A percentile compares a stretch with the other conserved stretches of the same genome.
Evolutionary conservation across 805 yeast genomes (phyloP).

Genomic region (Lachancea thermotolerans): DNA sequence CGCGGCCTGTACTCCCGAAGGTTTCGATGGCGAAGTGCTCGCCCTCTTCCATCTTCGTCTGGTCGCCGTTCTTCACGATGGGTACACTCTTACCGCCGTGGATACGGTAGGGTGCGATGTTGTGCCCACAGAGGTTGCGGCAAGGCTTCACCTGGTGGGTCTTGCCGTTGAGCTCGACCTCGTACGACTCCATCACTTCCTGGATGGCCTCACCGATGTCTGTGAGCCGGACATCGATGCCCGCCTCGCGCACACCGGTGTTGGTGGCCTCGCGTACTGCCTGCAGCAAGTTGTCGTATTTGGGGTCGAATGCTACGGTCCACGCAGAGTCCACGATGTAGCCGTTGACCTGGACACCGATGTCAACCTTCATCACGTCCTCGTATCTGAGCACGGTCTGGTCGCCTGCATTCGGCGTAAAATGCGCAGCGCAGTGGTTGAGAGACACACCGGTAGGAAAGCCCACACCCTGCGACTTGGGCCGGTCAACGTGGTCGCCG

Average conservation of each 20-base stretch:
- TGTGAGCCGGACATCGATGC: slow-evolving; percentile 89
- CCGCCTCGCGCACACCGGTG: slow-evolving; percentile 87
- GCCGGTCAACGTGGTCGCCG: slow-evolving; percentile 38
- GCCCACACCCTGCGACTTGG: slow-evolving; percentile 73
- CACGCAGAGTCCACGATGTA: slow-evolving; percentile 92
- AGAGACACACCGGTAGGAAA: slow-evolving; percentile 97
- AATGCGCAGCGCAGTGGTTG: slow-evolving; percentile 95
- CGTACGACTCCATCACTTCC: slow-evolving; percentile 96
- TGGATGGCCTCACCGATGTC: slow-evolving; percentile 95
- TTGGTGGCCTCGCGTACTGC: slow-evolving; percentile 93
- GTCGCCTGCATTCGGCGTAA: slow-evolving; percentile 95
- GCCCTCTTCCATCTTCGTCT: slow-evolving; percentile 98
- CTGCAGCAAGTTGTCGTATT: slow-evolving; percentile 68
- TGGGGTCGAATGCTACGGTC: slow-evolving; percentile 80
- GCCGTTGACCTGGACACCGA: slow-evolving; percentile 95
- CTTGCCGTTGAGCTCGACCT: slow-evolving; percentile 84
- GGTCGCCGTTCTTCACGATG: slow-evolving; percentile 86
- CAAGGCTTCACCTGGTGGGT: slow-evolving; percentile 81
- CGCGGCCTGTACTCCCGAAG: slow-evolving; percentile 94
- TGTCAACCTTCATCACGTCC: slow-evolving; percentile 94
- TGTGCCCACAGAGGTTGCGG: slow-evolving; percentile 91
- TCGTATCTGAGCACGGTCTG: slow-evolving; percentile 71
- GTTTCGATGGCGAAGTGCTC: slow-evolving; percentile 98
- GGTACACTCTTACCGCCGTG: slow-evolving; percentile 98
- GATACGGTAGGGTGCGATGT: slow-evolving; percentile 72